phyloP scores from a whole-genome alignment of 805 yeast genomes.

The Sungouiella blattae region DNA sequence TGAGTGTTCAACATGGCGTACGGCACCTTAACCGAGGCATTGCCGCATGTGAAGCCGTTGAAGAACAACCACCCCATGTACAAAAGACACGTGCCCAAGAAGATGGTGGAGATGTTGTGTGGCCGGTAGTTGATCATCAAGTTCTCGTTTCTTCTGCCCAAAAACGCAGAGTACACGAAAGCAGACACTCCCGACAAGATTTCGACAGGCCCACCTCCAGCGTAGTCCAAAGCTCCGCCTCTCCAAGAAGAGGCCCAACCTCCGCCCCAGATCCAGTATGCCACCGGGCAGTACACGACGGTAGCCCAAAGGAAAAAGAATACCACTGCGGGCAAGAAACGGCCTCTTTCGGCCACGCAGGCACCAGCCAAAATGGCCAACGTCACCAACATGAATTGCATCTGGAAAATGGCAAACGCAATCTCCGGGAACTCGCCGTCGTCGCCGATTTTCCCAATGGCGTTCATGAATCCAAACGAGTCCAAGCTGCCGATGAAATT shows the following conservation, averaged over 20 bases:
- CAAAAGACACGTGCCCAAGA: constrained; percentile 79
- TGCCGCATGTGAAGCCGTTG: constrained; percentile 85
- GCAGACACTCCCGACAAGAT: constrained; percentile 90
- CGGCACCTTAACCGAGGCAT: constrained; percentile 78
- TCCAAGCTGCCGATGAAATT: constrained; percentile 85
- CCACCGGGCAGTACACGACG: constrained; percentile 89
- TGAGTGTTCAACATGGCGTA: constrained; percentile 92
- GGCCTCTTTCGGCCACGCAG: constrained; percentile 82
- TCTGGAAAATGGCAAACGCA: constrained; percentile 81
- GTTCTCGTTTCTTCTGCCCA: constrained; percentile 75
- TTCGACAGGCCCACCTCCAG: constrained; percentile 98
- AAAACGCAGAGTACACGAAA: constrained; percentile 74
- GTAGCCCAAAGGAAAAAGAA: constrained; percentile 88
- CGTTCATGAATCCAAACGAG: constrained; percentile 75
- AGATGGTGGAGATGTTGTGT: constrained; percentile 88
- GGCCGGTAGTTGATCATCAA: constrained; percentile 87
- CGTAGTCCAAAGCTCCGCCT: constrained; percentile 93
- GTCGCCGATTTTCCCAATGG: constrained; percentile 45
- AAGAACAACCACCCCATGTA: constrained; percentile 98
- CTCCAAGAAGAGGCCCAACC: constrained; percentile 81
- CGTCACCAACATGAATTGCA: constrained; percentile 91
- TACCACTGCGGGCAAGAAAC: constrained; percentile 79
- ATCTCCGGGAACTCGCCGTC: constrained; percentile 68
- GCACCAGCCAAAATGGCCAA: constrained; percentile 90
- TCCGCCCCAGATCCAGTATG: constrained; percentile 93